Percentiles rank a stretch among this genome's conserved stretches.
phyloP scores from a whole-genome alignment of 495 filamentous ascomycete genomes.

The Stereocaulon alpinum region DNA sequence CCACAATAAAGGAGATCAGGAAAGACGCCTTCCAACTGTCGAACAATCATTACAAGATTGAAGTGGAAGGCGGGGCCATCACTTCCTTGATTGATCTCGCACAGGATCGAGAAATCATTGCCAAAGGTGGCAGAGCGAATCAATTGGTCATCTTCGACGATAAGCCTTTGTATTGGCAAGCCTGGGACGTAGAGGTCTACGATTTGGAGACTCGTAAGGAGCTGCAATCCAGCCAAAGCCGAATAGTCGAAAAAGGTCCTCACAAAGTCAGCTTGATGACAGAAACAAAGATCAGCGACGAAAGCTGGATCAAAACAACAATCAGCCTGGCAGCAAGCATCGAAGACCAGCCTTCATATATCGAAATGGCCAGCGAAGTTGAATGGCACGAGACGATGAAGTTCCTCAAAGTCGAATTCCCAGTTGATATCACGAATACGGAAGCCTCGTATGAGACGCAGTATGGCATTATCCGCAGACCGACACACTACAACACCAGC shows the following conservation, averaged over 20 bases:
- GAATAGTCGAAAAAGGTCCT: constrained; percentile 58
- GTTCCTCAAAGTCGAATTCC: constrained; percentile 98
- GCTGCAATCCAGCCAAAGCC: constrained; percentile 52
- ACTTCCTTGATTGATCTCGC: constrained; percentile 69
- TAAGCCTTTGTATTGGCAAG: constrained; percentile 97
- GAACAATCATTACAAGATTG: constrained; percentile 62
- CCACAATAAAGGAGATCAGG: constrained; percentile 52
- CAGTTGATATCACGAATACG: constrained; percentile 81
- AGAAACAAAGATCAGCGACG: constrained; percentile 73
- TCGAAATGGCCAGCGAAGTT: constrained; percentile 73
- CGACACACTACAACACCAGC: constrained; percentile 91
- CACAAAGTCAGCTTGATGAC: constrained; percentile 71
- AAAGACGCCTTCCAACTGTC: constrained; percentile 66
- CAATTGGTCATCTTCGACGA: constrained; percentile 95
- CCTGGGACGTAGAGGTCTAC: constrained; percentile 97
- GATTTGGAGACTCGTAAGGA: constrained; percentile 80
- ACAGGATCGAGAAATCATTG: constrained; percentile 63
- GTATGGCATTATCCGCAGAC: constrained; percentile 76
- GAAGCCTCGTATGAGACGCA: constrained; percentile 95
- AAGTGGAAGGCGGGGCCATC: constrained; percentile 63
- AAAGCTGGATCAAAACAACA: constrained; percentile 78
- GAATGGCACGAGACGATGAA: constrained; percentile 95
- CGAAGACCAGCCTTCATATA: constrained; percentile 51
- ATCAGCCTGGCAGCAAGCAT: constrained; percentile 65
- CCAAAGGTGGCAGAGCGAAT: constrained; percentile 70